Evolutionary conservation across 805 yeast species (phyloP), one percentile per base, ranked within the genome.

Genomic region (Saccharomyces kudriavzevii): DNA sequence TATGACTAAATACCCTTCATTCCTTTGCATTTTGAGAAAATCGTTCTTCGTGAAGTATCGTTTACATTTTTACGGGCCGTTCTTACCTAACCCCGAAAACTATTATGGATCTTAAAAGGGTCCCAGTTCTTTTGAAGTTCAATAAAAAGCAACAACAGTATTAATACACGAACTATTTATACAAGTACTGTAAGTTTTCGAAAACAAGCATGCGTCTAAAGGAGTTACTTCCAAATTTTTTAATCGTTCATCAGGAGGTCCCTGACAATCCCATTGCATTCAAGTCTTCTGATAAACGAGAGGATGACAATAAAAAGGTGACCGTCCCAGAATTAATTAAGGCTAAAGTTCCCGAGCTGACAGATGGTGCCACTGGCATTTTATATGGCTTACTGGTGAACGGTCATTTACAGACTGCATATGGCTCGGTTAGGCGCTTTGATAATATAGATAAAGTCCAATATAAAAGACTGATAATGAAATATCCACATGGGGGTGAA

Each of bases 371-470:
- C 49, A 74, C 73, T 61, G 71, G 80, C 49, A 65, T 77, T 66
- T 71, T 83, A 65, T 77, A 79, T 59, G 89, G 89, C 2, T 67
- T 76, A 10, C 65, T 85, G 48, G 76, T 79, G 66, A 82, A 81
- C 58, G 92, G 92, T 8, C 78, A 84, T 56, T 67, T 86, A 43
- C 96, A 88, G 65, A 87, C 94, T 2, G 65, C 81, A 52, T 80
- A 78, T 63, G 85, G 90, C 29, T 80, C 84, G 0, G 61, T 73
- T 25, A 74, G 77, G 49, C 69, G 72, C 27, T 76, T 77, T 51
- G 72, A 77, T 22, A 66, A 68, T 14, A 69, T 71, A 28, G 84
- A 84, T 60, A 61, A 66, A 35, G 76, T 86, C 5, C 77, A 78
- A 64, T 89, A 87, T 61, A 87, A 86, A 8, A 74, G 96, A 51